These are phyloP conservation scores for Prinsepia uniflora DNA, from an alignment of 306 rosid genomes.

Conservation along the genomic window DNA sequence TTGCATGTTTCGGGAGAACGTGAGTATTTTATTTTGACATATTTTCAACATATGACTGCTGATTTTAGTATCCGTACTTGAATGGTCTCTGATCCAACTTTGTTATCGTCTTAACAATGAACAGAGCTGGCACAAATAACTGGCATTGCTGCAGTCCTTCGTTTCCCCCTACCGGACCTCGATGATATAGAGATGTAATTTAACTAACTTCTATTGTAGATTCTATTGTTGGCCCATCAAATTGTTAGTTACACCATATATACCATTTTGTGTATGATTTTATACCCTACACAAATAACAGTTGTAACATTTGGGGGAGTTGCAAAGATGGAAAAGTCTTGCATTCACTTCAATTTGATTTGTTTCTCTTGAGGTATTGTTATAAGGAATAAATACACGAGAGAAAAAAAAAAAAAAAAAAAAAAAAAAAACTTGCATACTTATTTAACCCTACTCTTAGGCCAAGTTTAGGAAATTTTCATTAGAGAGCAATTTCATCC, in stretches of 20 bases:
- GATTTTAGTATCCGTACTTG: constrained; percentile 1
- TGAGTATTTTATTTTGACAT: constrained; percentile 41
- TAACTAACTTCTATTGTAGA: not conserved
- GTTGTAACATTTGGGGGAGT: not conserved
- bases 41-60: not conserved
- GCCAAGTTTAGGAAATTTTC: too few species aligned
- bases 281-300: not conserved
- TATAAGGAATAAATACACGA: too few species aligned
- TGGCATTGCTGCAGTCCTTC: constrained; percentile 89
- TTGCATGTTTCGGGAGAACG: constrained; percentile 98
- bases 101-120: constrained; percentile 8
- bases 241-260: not conserved
- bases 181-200: constrained; percentile 87
- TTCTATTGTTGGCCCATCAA: not conserved
- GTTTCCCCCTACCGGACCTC: constrained; percentile 93
- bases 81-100: not conserved
- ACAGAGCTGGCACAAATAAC: constrained; percentile 76
- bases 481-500: too few species aligned
- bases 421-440: too few species aligned
- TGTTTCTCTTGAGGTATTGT: too few species aligned
- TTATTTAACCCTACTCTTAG: too few species aligned
- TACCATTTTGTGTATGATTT: not conserved
- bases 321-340: too few species aligned
- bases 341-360: too few species aligned
- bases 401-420: too few species aligned